Evolutionary conservation across 2,329 filamentous ascomycete species (phyloP), one percentile per base, ranked within the genome.

Genomic region (Aspergillus calidoustus): DNA sequence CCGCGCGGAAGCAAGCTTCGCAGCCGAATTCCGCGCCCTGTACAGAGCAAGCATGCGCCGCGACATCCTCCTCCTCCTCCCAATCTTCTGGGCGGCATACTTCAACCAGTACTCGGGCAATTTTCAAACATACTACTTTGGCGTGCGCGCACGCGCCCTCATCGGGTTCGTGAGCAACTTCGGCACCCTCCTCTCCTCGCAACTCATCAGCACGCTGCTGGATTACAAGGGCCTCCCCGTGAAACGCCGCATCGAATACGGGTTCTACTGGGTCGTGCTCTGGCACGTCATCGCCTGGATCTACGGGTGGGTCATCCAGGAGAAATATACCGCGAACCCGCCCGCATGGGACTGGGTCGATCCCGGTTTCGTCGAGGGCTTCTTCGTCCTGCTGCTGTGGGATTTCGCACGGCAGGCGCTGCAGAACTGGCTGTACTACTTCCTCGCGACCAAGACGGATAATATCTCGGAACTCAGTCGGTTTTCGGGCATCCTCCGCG

Each of bases 341-440:
- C 79, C 78, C 0, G 69, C 71, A 0, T 71, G 76, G 43, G 80
- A 82, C 57, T 82, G 80, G 34, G 34, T 41, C 4, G 34, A 41
- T 11, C 34, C 34, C 11, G 34, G 34, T 0, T 41, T 41, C 15
- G 34, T 41, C 34, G 34, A 41, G 9, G 34, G 34, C 2, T 41
- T 41, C 34, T 34, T 23, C 13, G 46, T n/a, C 13, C 11, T 19
- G 2, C 8, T 43, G 19, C 30, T 50, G 11, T 50, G 48, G 48
- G 68, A 70, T 56, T 85, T 85, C 64, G 74, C 83, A 2, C 76
- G 82, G 2, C 83, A 86, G 66, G 75, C 81, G 0, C 68, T 85
- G 22, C 83, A 86, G 68, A 86, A 85, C 57, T 86, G 82, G 82
- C 74, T 86, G 0, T 86, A 86, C 64, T 86, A 85, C 65, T 73